Conservation (phyloP, 106 monocot species). For the Triglochin maritima region DNA sequence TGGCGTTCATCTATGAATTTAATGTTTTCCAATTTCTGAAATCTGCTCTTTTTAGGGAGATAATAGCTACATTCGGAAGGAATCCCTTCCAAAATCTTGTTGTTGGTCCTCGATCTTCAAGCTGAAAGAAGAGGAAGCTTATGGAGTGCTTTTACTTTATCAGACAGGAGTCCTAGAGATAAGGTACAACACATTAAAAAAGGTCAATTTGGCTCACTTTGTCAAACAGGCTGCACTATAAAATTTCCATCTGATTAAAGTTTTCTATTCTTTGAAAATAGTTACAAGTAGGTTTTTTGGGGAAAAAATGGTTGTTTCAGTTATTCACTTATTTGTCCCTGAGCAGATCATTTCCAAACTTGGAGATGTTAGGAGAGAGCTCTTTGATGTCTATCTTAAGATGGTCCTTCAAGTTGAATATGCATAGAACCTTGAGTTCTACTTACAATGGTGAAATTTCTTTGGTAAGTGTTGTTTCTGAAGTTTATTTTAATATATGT, state of each 20-base stretch:
- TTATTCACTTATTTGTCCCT: too few species aligned
- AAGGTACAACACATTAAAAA: conserved; percentile 30
- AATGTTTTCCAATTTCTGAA: not conserved
- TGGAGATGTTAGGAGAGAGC: conserved; percentile 48
- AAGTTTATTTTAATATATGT: not conserved
- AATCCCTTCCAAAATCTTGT: conserved; percentile 47
- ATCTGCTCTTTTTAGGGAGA: conserved; percentile 38
- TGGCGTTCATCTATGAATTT: not conserved
- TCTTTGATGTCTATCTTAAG: conserved; percentile 81
- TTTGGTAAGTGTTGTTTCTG: conserved; percentile 32
- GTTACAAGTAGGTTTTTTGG: too few species aligned
- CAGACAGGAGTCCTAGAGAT: conserved; percentile 72
- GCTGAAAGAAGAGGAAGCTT: conserved; percentile 32
- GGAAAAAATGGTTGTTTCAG: too few species aligned
- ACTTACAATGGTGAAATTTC: conserved; percentile 63
- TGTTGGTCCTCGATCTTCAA: conserved; percentile 69
- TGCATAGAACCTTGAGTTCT: conserved; percentile 75
- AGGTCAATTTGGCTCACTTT: not conserved
- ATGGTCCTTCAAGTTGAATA: conserved; percentile 91
- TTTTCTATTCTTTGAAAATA: too few species aligned
- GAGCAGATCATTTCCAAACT: conserved; percentile 62
- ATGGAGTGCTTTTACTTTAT: conserved; percentile 69
- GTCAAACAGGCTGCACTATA: not conserved
- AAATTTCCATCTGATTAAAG: too few species aligned
- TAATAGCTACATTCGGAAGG: conserved; percentile 26